Evolutionary conservation across 2,329 filamentous ascomycete genomes (phyloP), one percentile per base, ranked within the genome.

Genomic region (Botrytis squamosa): DNA sequence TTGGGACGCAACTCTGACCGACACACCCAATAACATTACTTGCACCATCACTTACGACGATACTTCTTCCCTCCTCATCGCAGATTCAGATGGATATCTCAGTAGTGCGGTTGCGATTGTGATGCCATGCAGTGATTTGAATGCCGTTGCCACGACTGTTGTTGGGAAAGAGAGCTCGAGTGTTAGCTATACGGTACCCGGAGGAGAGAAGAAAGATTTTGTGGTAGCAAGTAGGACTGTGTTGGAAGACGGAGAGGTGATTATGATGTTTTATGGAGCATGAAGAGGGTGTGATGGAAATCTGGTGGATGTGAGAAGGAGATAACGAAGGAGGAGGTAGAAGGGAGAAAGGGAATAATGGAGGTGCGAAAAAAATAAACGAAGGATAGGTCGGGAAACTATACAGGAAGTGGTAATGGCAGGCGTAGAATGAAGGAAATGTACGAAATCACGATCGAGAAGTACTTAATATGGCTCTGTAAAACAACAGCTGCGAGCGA

Each of bases 1-100:
- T 38, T 69, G 67, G 67, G 67, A 69, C 52, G 67, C 67, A 55
- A 59, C n/a, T 1, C 49, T 69, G n/a, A 69, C 22, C 49, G 67
- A 69, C 1, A 33, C 52, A 2, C 25, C 18, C 67, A 70, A 70
- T 38, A 70, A 70, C 22, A 25, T 70, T 20, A 25, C 49, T 25
- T 70, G 67, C 52, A 70, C 9, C 22, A 3, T 60, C 10, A 59
- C 38, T 16, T 70, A 70, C 29, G 25, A 29, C n/a, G n/a, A 25
- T 36, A 18, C 6, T 14, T 33, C 36, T 7, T 59, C 49, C 5
- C 20, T 60, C 10, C 40, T 70, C 49, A 44, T 44, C 12, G n/a
- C 67, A 29, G 67, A 60, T 10, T 12, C 36, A 16, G 38, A 70
- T 18, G 52, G 52, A 10, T 70, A 60, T 60, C 38, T 36, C 12